Conservation (phyloP, 2,329 filamentous ascomycete genomes). For the Pseudophaeomoniella oleicola region DNA sequence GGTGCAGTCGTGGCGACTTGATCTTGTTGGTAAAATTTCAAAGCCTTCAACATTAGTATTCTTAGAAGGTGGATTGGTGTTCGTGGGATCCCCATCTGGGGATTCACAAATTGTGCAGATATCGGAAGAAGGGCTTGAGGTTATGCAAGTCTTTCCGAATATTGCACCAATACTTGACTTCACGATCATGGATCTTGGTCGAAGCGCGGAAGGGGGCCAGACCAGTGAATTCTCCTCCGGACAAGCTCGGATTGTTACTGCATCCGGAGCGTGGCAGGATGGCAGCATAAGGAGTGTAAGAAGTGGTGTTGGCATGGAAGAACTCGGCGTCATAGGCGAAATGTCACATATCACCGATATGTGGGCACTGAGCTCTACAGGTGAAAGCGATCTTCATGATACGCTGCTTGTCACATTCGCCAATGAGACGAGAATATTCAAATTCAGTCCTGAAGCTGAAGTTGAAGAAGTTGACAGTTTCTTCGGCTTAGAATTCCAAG, state of each 20-base stretch:
- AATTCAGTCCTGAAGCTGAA: conserved; percentile 57
- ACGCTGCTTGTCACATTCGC: conserved; percentile 68
- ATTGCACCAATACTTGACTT: conserved; percentile 90
- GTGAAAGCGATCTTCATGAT: conserved; percentile 40
- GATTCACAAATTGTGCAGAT: conserved; percentile 73
- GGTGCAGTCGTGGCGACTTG: conserved; percentile 59
- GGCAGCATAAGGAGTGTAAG: conserved; percentile 80
- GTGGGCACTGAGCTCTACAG: conserved; percentile 49
- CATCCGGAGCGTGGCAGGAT: conserved; percentile 78
- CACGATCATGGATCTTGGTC: conserved; percentile 89
- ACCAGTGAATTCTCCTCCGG: conserved; percentile 89
- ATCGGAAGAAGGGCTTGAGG: conserved; percentile 43
- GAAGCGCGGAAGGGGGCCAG: conserved; percentile 60
- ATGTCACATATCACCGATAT: conserved; percentile 60
- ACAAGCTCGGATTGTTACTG: conserved; percentile 83
- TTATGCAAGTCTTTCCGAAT: conserved; percentile 66
- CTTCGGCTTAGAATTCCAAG: conserved; percentile 52
- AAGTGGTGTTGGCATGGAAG: conserved; percentile 85
- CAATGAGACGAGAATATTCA: conserved; percentile 70
- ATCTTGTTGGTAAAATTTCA: conserved; percentile 53
- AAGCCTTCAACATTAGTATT: conserved; percentile 68
- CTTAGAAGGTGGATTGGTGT: conserved; percentile 57
- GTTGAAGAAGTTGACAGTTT: conserved; percentile 79
- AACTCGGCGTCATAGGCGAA: conserved; percentile 67
- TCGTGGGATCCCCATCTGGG: conserved; percentile 82